Base-by-base conservation (phyloP, 1,139 yeast species). In the Blastobotrys serpentis region DNA sequence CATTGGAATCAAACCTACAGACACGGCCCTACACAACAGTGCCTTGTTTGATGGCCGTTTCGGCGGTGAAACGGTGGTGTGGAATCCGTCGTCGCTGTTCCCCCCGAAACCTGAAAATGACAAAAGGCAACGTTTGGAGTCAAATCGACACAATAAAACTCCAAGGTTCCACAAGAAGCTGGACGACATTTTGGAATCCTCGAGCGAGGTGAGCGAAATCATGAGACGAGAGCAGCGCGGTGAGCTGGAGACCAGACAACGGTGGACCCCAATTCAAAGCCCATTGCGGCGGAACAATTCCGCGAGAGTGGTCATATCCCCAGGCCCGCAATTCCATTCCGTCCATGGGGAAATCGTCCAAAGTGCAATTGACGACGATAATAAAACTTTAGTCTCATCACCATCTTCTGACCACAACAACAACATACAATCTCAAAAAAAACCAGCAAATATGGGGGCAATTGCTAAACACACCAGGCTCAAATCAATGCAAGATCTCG, bases 1-100 rank as follows among this genome's bases (percentile, higher is more conserved):
- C 19, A 45, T 49, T 4, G 45, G 42, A n/a, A 23, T 41, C 32
- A 44, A 23, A 13, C 48, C 51, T 6, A 40, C 44, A 14, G 50
- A 47, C 33, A 47, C 50, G 8, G 33, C 33, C 8, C 10, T 23
- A 16, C 34, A 33, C 11, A 16, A 13, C 38, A 33, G 38, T 14
- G 11, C 21, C 4, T 17, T 33, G 19, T 33, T 33, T 16, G 38
- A 17, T 21, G 26, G 26, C 26, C 10, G 26, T 10, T 6, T 23
- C 26, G 26, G 26, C 26, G 26, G 26, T 10, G 8, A 10, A 6
- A 23, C 26, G 10, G 26, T 23, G 26, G n/a, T n/a, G n/a, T 6
- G 26, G 26, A 23, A 23, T 23, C 8, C 8, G 26, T 6, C 8
- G 10, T 10, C 10, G 26, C 26, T 10, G 26, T 23, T 10, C 26